phyloP scores from a whole-genome alignment of 2,329 filamentous ascomycete genomes.

The Fusarium sp. region DNA sequence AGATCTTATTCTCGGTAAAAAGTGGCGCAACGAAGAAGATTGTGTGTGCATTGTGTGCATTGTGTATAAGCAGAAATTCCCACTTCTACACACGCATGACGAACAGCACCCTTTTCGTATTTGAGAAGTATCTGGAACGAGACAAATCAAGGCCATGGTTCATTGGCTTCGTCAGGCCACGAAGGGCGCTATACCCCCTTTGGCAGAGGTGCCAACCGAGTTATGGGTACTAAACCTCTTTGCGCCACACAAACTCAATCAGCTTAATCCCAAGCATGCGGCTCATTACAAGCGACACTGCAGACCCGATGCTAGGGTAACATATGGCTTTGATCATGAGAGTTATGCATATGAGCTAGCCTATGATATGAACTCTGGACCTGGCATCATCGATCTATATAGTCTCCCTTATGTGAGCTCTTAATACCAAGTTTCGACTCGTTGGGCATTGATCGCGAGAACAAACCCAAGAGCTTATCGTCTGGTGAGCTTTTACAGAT shows the following conservation, averaged over 20 bases:
- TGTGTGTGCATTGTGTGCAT: rapidly evolving
- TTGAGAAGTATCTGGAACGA: neutral
- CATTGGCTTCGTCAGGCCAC: neutral
- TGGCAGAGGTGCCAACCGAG: neutral
- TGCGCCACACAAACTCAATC: neutral
- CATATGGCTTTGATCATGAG: neutral
- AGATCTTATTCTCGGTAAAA: rapidly evolving
- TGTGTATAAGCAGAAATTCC: neutral
- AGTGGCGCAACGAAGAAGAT: neutral
- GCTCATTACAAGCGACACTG: neutral
- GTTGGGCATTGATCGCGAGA: neutral
- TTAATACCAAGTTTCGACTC: neutral
- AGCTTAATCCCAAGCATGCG: neutral
- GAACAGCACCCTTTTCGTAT: no score
- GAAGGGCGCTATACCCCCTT: neutral
- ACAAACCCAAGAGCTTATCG: rapidly evolving
- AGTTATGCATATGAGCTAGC: neutral
- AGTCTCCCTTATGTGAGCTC: no score
- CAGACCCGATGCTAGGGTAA: neutral
- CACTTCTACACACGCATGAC: rapidly evolving
- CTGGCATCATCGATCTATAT: no score
- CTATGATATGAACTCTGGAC: neutral
- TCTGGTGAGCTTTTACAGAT: neutral
- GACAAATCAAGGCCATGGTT: rapidly evolving
- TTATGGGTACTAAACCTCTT: neutral